Base-by-base conservation (phyloP, 441 rosid genomes). In the Erodium texanum region DNA sequence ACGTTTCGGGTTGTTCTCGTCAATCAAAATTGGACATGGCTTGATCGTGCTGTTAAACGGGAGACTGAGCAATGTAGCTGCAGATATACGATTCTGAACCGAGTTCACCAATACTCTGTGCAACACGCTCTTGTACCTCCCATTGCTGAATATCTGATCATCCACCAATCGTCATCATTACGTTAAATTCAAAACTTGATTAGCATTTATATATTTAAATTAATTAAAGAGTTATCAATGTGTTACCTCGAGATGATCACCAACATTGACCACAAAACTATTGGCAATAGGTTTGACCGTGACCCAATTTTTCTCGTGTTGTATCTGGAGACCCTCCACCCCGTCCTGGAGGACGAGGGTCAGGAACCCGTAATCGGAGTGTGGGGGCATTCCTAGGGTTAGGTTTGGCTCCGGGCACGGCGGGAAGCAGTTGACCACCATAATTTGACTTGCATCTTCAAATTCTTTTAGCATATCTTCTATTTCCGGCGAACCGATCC, bases 351-450 rank as follows among this genome's bases (percentile, higher is more conserved):
- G 96, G 6, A 92, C 83, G 24, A 92, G 90, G 0, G 98, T 92
- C 58, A 92, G 83, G 77, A 89, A 84, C 1, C 98, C 98, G 64
- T 89, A 92, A 48, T 92, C 98, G 10, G 98, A 89, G 79, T 89
- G 98, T 0, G 98, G 94, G 0, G 96, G 98, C 86, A 92, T 85
- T 72, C 98, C 96, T 0, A 92, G 74, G 0, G 98, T 92, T 32
- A 89, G 79, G 34, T 89, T 85, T 4, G 98, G 98, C 66, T 92
- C 85, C 5, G 98, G 98, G 52, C 98, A 92, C 22, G 86, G 86
- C 11, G 98, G 98, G 74, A 77, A 92, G 74, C 83, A 86, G 32
- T 92, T 89, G 8, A 85, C 74, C 58, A 89, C 84, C 82, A 92
- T 73, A 45, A 89, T 52, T 70, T 89, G 98, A 83, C 93, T 88